These are phyloP conservation scores for Pythium oligandrum DNA, from an alignment of 352 stramenopile genomes.

Conservation along the genomic window DNA sequence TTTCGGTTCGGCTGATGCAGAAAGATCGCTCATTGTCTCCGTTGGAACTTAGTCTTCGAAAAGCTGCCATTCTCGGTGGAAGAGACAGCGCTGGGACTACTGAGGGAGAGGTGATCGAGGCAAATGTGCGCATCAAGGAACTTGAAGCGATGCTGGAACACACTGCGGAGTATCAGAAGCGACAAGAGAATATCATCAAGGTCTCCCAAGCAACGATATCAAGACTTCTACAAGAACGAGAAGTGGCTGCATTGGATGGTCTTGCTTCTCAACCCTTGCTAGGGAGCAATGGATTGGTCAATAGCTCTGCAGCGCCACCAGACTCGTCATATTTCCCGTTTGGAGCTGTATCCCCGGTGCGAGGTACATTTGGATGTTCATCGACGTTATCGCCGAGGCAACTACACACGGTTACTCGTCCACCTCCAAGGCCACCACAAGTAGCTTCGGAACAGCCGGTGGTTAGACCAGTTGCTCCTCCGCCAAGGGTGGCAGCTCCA, in stretches of 20 bases:
- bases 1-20: conserved; percentile 55
- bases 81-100: conserved; percentile 36
- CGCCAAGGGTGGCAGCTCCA: background rate
- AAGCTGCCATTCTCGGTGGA: conserved; percentile 47
- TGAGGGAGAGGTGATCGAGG: conserved; percentile 54
- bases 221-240: conserved; percentile 43
- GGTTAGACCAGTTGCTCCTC: background rate
- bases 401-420: too few species aligned
- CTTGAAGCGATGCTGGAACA: conserved; percentile 52
- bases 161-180: conserved; percentile 47
- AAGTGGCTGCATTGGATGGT: conserved; percentile 18
- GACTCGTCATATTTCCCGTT: too few species aligned
- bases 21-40: conserved; percentile 59
- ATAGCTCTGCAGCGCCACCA: background rate
- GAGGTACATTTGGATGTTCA: too few species aligned
- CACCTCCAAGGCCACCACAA: too few species aligned
- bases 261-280: conserved; percentile 11
- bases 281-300: background rate
- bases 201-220: conserved; percentile 60
- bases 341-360: too few species aligned
- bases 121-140: conserved; percentile 44
- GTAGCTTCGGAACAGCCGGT: too few species aligned
- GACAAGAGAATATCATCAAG: conserved; percentile 62
- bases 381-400: too few species aligned
- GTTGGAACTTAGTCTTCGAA: conserved; percentile 55